A percentile compares a stretch with the other conserved stretches of the same genome.
These are phyloP conservation scores for Apophysomyces trapeziformis DNA, from an alignment of 371 early-diverging fungal genomes.

Conservation along the genomic window DNA sequence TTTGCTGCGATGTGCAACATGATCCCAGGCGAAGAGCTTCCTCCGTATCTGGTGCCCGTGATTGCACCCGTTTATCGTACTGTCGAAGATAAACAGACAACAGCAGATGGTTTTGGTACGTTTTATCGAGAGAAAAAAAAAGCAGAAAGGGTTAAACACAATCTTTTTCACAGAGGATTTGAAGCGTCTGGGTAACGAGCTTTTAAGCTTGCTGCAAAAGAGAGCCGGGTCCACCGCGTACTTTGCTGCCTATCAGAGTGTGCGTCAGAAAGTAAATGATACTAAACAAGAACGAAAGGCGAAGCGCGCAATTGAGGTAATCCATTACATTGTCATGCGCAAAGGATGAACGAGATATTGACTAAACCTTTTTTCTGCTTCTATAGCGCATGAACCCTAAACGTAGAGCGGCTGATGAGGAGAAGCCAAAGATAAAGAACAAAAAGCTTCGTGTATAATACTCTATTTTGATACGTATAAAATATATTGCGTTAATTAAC, in stretches of 20 bases:
- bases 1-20: constrained; percentile 86
- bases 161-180: constrained; percentile 61
- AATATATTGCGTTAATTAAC: too few species aligned
- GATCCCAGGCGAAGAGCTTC: constrained; percentile 61
- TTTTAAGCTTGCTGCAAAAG: constrained; percentile 78
- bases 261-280: constrained; percentile 65
- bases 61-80: constrained; percentile 84
- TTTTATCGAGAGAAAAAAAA: not conserved
- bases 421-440: not conserved
- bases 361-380: not conserved
- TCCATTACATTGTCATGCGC: not conserved
- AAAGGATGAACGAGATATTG: not conserved
- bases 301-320: constrained; percentile 66
- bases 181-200: constrained; percentile 78
- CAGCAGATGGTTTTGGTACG: constrained; percentile 63
- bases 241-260: constrained; percentile 70
- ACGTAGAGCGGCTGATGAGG: not conserved
- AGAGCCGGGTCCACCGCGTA: constrained; percentile 80
- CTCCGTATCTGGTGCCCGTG: constrained; percentile 71
- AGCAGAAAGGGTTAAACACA: not conserved
- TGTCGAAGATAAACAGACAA: constrained; percentile 73
- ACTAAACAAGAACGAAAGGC: constrained; percentile 45
- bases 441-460: constrained; percentile 8
- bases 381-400: constrained; percentile 4
- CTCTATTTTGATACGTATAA: too few species aligned